These are phyloP conservation scores for Aspergillus olivimuriae DNA, from an alignment of 495 filamentous ascomycete species.

Conservation along the genomic window DNA sequence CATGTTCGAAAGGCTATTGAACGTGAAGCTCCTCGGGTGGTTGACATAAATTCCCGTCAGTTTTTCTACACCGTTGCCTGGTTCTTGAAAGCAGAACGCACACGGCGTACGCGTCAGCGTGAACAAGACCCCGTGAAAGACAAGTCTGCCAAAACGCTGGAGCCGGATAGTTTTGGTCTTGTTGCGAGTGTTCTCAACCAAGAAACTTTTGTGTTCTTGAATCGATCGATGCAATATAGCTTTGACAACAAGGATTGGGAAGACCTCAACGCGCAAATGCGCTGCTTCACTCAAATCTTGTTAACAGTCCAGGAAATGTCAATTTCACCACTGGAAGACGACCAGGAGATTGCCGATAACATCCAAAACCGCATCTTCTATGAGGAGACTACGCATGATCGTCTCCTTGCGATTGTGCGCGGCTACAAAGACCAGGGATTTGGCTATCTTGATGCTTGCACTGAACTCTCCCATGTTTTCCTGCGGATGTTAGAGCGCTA, in stretches of 20 bases:
- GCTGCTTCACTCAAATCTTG: constrained; percentile 73
- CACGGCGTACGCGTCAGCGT: constrained; percentile 55
- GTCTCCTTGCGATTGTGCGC: constrained; percentile 68
- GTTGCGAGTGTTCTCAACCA: constrained; percentile 88
- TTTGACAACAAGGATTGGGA: constrained; percentile 81
- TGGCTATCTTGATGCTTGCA: constrained; percentile 86
- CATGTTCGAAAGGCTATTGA: constrained; percentile 87
- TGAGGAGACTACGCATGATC: constrained; percentile 89
- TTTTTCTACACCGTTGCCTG: constrained; percentile 91
- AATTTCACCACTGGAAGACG: constrained; percentile 75
- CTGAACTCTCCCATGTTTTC: constrained; percentile 87
- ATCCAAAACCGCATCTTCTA: constrained; percentile 96
- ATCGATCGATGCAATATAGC: constrained; percentile 70
- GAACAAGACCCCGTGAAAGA: constrained; percentile 28
- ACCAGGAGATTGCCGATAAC: constrained; percentile 97
- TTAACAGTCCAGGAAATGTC: constrained; percentile 93
- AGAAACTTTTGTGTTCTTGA: constrained; percentile 83
- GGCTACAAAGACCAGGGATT: constrained; percentile 91
- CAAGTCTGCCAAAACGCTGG: constrained; percentile 39
- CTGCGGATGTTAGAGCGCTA: constrained; percentile 88
- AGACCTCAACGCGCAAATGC: constrained; percentile 80
- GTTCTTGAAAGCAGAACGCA: constrained; percentile 88
- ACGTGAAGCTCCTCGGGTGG: constrained; percentile 77
- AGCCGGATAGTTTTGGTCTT: constrained; percentile 74
- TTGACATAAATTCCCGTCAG: constrained; percentile 65